Evolutionary conservation across 805 yeast species (phyloP).

Genomic region (Aciculoconidium aculeatum): DNA sequence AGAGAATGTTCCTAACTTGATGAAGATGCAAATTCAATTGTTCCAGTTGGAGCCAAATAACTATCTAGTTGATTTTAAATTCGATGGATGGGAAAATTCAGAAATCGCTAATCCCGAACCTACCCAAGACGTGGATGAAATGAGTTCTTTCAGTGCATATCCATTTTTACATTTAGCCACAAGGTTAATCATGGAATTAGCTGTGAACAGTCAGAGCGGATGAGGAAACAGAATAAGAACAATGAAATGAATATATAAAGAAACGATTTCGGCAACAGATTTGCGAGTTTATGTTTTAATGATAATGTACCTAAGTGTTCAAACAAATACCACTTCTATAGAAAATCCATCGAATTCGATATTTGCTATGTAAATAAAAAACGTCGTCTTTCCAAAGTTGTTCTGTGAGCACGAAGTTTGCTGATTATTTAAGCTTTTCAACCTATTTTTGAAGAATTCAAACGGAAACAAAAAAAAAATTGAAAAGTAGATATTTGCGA

Average conservation of each 20-base stretch:
- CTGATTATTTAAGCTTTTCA: no score
- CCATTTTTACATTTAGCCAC: slow-evolving; percentile 94
- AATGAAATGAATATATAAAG: not conserved
- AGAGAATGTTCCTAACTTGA: slow-evolving; percentile 59
- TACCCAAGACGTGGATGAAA: slow-evolving; percentile 52
- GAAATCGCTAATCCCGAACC: slow-evolving; percentile 21
- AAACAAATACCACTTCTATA: no score
- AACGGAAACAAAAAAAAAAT: no score
- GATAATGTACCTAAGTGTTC: no score
- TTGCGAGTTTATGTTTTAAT: not conserved
- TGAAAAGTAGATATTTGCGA: no score
- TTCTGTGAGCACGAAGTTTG: no score
- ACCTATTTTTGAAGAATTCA: no score
- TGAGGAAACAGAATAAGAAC: no score
- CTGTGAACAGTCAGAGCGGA: slow-evolving; percentile 77
- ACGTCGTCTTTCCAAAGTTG: no score
- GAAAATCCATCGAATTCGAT: no score
- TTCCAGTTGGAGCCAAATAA: slow-evolving; percentile 95
- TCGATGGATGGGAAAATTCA: slow-evolving; percentile 88
- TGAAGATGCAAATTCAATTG: slow-evolving; percentile 96
- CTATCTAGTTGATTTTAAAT: slow-evolving; percentile 93
- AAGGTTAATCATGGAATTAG: slow-evolving; percentile 88
- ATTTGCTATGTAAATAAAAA: no score
- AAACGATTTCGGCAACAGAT: not conserved
- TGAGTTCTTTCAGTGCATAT: slow-evolving; percentile 88